Base-by-base conservation (phyloP, 2,329 filamentous ascomycete genomes). In the Fusarium euwallaceae region DNA sequence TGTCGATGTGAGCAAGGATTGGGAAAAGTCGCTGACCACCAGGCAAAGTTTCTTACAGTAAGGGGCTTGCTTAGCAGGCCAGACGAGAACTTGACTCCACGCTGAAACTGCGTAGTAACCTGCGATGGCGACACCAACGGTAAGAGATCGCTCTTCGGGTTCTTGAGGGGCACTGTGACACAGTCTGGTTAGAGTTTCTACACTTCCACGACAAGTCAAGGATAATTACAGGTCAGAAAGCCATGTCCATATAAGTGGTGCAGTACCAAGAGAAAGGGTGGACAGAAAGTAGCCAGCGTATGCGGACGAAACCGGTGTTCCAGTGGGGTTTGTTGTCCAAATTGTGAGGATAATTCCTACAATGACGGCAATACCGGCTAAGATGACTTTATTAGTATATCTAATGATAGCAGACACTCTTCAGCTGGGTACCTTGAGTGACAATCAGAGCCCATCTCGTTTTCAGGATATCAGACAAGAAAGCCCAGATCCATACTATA, bases 401-500 rank as follows among this genome's bases (percentile, higher is more conserved):
- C 36, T n/a, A 39, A 39, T 39, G 17, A 39, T 39, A n/a, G 37
- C 37, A 39, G 37, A 39, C 16, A 39, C 16, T 39, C 9, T 39
- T n/a, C 37, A 39, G 37, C 37, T n/a, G 9, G 16, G 8, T 70
- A 81, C 83, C 82, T 78, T 89, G 87, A 3, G 80, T 74, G 8
- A 89, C 80, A 34, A 89, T 86, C 7, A 89, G 80, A 0, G 83
- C 84, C 87, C 87, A 89, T 24, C 88, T 80, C 0, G 87, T 88
- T 41, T 83, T 82, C 2, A 89, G 73, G 10, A 84, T 76, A 76
- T 89, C 87, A 0, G 87, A 89, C 1, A 39, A 88, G 75, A 3
- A 88, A 82, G 1, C 87, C 87, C 87, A 89, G 14, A 88, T 82
- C 87, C 87, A 89, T 2, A 89, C 87, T 84, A 6, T 12, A 29